These are phyloP conservation scores for Ascochyta pisi DNA, from an alignment of 2,329 filamentous ascomycete genomes.

Conservation along the genomic window DNA sequence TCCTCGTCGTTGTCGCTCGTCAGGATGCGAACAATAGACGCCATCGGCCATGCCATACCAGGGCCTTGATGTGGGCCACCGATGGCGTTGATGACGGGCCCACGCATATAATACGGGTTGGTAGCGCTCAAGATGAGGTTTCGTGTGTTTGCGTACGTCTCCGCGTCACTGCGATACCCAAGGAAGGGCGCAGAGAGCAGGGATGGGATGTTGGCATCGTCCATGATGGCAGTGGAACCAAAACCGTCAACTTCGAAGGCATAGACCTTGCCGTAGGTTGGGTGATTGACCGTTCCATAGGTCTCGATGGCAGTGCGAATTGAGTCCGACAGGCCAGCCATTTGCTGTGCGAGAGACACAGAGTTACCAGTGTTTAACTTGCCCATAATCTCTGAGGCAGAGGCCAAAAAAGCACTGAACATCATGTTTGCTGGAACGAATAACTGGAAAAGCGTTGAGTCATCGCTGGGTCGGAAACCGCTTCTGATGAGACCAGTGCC, in stretches of 20 bases:
- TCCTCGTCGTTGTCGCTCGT: slow-evolving; percentile 58
- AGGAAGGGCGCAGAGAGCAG: slow-evolving; percentile 70
- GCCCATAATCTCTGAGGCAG: slow-evolving; percentile 61
- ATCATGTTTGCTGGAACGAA: slow-evolving; percentile 69
- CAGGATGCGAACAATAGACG: slow-evolving; percentile 58
- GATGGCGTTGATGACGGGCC: slow-evolving; percentile 56
- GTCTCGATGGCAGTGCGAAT: slow-evolving; percentile 54
- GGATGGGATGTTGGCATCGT: slow-evolving; percentile 74
- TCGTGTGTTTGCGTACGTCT: slow-evolving; percentile 57
- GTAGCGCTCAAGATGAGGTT: slow-evolving; percentile 51
- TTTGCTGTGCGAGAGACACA: slow-evolving; percentile 61
- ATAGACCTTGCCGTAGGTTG: slow-evolving; percentile 51
- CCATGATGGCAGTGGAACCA: slow-evolving; percentile 65
- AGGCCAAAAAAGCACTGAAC: slow-evolving; percentile 69
- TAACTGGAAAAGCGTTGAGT: slow-evolving; percentile 58
- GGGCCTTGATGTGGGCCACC: slow-evolving; percentile 58
- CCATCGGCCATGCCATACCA: slow-evolving; percentile 60
- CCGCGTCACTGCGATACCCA: slow-evolving; percentile 58
- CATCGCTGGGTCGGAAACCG: slow-evolving; percentile 59
- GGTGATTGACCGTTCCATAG: slow-evolving; percentile 51
- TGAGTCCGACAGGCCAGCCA: slow-evolving; percentile 62
- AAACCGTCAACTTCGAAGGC: slow-evolving; percentile 59
- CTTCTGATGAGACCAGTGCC: slow-evolving; percentile 58
- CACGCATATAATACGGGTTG: slow-evolving; percentile 60
- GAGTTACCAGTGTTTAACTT: slow-evolving; percentile 53